A percentile compares a stretch with the other conserved stretches of the same genome.
These are phyloP conservation scores for Myxozyma vanderwaltii DNA, from an alignment of 805 yeast species.

Conservation along the genomic window DNA sequence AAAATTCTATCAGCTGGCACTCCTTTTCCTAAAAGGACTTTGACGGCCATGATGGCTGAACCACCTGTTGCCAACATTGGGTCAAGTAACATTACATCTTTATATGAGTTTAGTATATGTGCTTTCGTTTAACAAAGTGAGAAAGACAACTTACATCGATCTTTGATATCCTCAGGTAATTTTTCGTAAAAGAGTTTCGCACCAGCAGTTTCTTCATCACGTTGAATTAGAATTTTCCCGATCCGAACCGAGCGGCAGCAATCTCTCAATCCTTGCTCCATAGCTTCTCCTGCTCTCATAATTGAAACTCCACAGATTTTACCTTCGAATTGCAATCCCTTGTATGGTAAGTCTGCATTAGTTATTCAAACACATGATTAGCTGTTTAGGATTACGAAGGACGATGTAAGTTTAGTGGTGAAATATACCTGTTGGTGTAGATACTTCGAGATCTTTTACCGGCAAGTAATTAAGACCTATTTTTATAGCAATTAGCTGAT, in stretches of 20 bases:
- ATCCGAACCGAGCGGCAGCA: conserved; percentile 95
- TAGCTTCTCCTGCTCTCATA: conserved; percentile 97
- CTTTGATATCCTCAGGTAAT: conserved; percentile 86
- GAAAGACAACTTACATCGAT: conserved; percentile 51
- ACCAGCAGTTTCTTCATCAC: conserved; percentile 95
- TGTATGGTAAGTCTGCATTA: conserved; percentile 50
- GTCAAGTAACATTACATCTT: conserved; percentile 79
- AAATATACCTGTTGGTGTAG: conserved; percentile 71
- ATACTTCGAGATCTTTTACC: conserved; percentile 65
- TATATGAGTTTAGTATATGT: not conserved
- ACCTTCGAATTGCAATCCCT: conserved; percentile 82
- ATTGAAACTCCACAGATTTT: conserved; percentile 98
- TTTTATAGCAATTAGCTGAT: not conserved
- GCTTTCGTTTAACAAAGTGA: no score
- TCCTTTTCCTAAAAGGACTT: conserved; percentile 82
- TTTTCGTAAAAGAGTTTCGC: conserved; percentile 93
- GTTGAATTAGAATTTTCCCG: conserved; percentile 94
- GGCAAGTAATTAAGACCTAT: conserved; percentile 83
- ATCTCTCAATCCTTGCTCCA: conserved; percentile 98
- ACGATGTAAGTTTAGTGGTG: no score
- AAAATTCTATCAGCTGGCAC: conserved; percentile 84
- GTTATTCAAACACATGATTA: no score
- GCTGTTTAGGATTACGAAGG: no score
- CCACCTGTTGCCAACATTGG: conserved; percentile 99
- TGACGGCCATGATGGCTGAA: conserved; percentile 95